These are phyloP conservation scores for Larix kaempferi DNA, from an alignment of 75 land plant genomes.

Conservation along the genomic window DNA sequence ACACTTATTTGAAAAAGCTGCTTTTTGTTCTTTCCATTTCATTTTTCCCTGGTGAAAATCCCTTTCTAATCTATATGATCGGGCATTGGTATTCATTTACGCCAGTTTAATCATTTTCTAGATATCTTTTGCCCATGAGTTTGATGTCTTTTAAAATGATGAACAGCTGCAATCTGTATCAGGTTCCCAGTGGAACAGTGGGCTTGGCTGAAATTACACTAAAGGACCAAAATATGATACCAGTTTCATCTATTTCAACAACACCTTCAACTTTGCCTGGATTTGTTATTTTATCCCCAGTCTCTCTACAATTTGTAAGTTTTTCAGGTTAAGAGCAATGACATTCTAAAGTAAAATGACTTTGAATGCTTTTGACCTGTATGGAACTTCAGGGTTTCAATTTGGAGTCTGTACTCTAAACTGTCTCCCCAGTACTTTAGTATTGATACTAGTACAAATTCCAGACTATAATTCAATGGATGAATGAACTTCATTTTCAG, in stretches of 20 bases:
- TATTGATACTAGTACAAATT: slow-evolving; percentile 2
- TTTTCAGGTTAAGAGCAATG: not conserved
- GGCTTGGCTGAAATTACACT: not conserved
- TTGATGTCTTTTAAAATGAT: slow-evolving; percentile 13
- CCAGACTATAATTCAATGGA: not conserved
- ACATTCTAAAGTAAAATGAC: not conserved
- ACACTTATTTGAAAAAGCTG: not conserved
- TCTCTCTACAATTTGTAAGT: slow-evolving; percentile 15
- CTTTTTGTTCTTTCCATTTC: not conserved
- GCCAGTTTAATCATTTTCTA: slow-evolving; percentile 2
- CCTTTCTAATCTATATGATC: not conserved
- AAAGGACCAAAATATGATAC: not conserved
- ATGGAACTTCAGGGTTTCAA: not conserved
- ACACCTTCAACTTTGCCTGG: not conserved
- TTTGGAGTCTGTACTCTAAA: not conserved
- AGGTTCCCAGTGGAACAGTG: slow-evolving; percentile 1
- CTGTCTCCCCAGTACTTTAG: not conserved
- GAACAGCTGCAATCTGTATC: slow-evolving; percentile 12
- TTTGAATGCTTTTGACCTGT: not conserved
- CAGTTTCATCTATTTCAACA: slow-evolving; percentile 1
- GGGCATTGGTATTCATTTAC: not conserved
- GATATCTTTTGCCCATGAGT: not conserved
- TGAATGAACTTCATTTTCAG: slow-evolving; percentile 6
- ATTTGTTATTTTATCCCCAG: not conserved
- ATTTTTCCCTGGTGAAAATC: not conserved